Conservation (phyloP, 495 filamentous ascomycete genomes). For the Saxophila tyrrhenica region DNA sequence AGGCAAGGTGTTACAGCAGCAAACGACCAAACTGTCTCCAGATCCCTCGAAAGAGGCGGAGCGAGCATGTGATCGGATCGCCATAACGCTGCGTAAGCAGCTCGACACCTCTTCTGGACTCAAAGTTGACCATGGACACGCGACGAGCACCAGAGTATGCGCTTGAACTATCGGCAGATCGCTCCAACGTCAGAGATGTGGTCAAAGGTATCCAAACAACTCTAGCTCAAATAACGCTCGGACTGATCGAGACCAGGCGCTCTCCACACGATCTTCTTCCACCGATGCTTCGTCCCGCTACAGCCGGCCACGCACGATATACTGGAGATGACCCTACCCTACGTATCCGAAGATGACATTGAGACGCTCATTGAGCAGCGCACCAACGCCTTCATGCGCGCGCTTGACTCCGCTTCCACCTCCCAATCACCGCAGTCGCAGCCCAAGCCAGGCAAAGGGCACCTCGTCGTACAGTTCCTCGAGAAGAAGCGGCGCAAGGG, state of each 20-base stretch:
- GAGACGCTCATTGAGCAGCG: conserved; percentile 88
- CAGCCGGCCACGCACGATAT: conserved; percentile 78
- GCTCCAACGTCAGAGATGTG: conserved; percentile 63
- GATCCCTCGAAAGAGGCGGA: neutral
- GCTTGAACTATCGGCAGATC: conserved; percentile 35
- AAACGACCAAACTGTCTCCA: too few relatives aligned
- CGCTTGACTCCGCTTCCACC: conserved; percentile 36
- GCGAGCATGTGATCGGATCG: neutral
- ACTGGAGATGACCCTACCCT: conserved; percentile 80
- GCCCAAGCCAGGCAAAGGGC: conserved; percentile 45
- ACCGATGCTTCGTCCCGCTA: conserved; percentile 86
- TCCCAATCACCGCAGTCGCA: conserved; percentile 22
- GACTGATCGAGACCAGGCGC: conserved; percentile 46
- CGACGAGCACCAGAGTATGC: conserved; percentile 31
- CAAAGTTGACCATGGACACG: conserved; percentile 24
- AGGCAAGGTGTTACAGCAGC: too few relatives aligned
- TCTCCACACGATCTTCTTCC: conserved; percentile 97
- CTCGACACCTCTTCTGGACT: neutral
- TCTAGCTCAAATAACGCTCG: neutral
- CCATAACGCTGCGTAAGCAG: neutral
- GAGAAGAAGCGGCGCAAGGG: conserved; percentile 74
- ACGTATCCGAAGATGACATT: conserved; percentile 78
- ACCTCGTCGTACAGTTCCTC: conserved; percentile 84
- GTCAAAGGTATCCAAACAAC: conserved; percentile 58
- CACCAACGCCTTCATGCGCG: conserved; percentile 60